Conservation (phyloP, 176 grass and related monocot genomes). For the Paspalum vaginatum region DNA sequence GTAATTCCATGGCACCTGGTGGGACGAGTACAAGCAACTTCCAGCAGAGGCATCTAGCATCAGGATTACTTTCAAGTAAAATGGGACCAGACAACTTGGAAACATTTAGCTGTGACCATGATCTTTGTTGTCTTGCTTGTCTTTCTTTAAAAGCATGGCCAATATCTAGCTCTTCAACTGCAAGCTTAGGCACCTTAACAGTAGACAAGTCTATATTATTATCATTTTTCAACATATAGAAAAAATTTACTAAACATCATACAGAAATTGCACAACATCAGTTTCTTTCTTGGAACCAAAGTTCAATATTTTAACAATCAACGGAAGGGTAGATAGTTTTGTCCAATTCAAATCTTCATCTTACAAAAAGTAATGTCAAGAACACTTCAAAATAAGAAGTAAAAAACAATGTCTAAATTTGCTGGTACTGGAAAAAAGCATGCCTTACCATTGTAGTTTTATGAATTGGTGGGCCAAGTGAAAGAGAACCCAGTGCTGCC, state of each 20-base stretch:
- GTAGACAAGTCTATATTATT: slow-evolving; percentile 42
- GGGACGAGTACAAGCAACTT: slow-evolving; percentile 75
- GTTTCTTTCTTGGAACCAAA: background rate
- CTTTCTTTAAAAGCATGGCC: slow-evolving; percentile 61
- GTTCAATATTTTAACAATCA: background rate
- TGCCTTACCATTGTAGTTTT: slow-evolving; percentile 41
- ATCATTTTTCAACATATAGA: background rate
- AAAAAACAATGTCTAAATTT: background rate
- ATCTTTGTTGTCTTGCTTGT: slow-evolving; percentile 53
- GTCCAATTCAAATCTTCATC: background rate
- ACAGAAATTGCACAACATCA: background rate
- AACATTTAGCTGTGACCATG: slow-evolving; percentile 69
- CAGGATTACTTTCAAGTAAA: slow-evolving; percentile 70
- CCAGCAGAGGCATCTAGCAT: slow-evolving; percentile 84
- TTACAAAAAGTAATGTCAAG: background rate
- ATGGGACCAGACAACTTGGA: slow-evolving; percentile 75
- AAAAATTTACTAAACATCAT: slow-evolving; percentile 26
- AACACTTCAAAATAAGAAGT: background rate
- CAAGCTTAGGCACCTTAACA: slow-evolving; percentile 61
- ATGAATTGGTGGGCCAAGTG: slow-evolving; percentile 67
- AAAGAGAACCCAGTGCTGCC: slow-evolving; percentile 75
- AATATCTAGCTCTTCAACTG: slow-evolving; percentile 60
- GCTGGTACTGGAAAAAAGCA: slow-evolving; percentile 23
- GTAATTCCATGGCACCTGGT: slow-evolving; percentile 32
- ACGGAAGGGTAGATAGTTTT: background rate